A percentile compares a stretch with the other conserved stretches of the same genome.
phyloP scores from a whole-genome alignment of 352 stramenopile genomes.

The Phytophthora vignae region DNA sequence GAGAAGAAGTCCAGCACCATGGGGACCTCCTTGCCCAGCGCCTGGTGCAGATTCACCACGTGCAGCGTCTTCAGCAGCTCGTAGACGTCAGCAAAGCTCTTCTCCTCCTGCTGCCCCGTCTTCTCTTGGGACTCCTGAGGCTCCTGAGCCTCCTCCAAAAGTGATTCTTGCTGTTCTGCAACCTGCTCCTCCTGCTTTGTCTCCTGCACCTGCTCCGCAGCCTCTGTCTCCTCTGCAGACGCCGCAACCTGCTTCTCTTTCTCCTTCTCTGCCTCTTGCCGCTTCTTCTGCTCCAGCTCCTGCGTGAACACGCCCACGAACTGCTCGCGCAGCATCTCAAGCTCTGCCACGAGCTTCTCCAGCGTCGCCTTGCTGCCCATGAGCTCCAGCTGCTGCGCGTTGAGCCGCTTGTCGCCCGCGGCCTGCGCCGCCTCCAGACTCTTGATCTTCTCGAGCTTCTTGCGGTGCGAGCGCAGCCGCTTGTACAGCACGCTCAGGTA shows the following conservation, averaged over 20 bases:
- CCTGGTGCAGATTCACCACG: slow-evolving; percentile 79
- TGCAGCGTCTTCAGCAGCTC: slow-evolving; percentile 84
- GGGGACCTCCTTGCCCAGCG: slow-evolving; percentile 75
- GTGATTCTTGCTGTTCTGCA: slow-evolving; percentile 8
- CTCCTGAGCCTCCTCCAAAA: slow-evolving; percentile 2
- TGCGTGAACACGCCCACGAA: slow-evolving; percentile 74
- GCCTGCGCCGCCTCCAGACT: slow-evolving; percentile 55
- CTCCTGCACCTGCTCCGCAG: slow-evolving; percentile 16
- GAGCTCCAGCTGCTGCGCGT: slow-evolving; percentile 81
- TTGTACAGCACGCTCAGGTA: slow-evolving; percentile 88
- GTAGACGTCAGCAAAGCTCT: slow-evolving; percentile 57
- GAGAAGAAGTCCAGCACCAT: slow-evolving; percentile 88
- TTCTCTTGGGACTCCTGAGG: slow-evolving; percentile 11
- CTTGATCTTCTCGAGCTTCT: slow-evolving; percentile 90
- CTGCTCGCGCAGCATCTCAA: slow-evolving; percentile 80
- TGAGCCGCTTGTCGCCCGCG: slow-evolving; percentile 68
- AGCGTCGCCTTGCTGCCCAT: slow-evolving; percentile 68
- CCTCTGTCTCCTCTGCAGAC: neutral
- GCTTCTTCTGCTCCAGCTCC: slow-evolving; percentile 53
- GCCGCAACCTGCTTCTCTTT: neutral
- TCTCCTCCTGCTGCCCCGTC: slow-evolving; percentile 15
- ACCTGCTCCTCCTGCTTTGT: slow-evolving; percentile 10
- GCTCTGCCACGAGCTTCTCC: slow-evolving; percentile 79
- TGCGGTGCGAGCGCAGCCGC: slow-evolving; percentile 80
- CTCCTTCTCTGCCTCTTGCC: slow-evolving; percentile 8